A percentile compares a stretch with the other conserved stretches of the same genome.
These are phyloP conservation scores for Penicillium lividum DNA, from an alignment of 495 filamentous ascomycete genomes.

Conservation along the genomic window DNA sequence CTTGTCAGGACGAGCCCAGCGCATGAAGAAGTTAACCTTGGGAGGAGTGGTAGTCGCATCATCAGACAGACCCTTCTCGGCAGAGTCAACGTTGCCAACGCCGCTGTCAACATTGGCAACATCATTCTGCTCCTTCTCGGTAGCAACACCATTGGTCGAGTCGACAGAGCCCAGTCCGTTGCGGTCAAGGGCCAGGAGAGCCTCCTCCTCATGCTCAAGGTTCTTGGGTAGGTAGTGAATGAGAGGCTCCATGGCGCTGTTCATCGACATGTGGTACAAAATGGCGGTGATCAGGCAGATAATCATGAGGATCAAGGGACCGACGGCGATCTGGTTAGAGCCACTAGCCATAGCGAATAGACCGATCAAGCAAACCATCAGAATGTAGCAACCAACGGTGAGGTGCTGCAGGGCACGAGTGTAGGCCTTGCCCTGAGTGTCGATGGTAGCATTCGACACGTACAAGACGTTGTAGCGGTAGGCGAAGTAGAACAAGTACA, in stretches of 20 bases:
- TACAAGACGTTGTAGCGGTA: conserved; percentile 96
- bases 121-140: conserved; percentile 9
- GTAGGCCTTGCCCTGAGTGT: conserved; percentile 90
- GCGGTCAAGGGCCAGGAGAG: conserved; percentile 52
- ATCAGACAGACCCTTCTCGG: conserved; percentile 37
- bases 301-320: conserved; percentile 82
- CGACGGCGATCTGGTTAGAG: conserved; percentile 58
- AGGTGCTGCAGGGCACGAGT: conserved; percentile 89
- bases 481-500: conserved; percentile 87
- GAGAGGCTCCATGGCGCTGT: conserved; percentile 74
- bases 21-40: conserved; percentile 59
- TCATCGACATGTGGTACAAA: conserved; percentile 81
- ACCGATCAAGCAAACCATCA: conserved; percentile 84
- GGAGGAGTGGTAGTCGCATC: conserved; percentile 31
- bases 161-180: conserved; percentile 30
- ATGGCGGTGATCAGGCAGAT: conserved; percentile 76
- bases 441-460: conserved; percentile 79
- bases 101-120: conserved; percentile 31
- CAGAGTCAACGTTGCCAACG: conserved; percentile 34
- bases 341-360: conserved; percentile 73
- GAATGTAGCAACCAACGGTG: conserved; percentile 83
- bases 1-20: conserved; percentile 77
- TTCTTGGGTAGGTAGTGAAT: conserved; percentile 78
- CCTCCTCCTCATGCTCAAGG: conserved; percentile 64
- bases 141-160: conserved; percentile 25